Percentiles rank a stretch among this genome's conserved stretches.
Evolutionary conservation across 1,284 basidiomycete species (phyloP).

Genomic region (Trametes versicolor): DNA sequence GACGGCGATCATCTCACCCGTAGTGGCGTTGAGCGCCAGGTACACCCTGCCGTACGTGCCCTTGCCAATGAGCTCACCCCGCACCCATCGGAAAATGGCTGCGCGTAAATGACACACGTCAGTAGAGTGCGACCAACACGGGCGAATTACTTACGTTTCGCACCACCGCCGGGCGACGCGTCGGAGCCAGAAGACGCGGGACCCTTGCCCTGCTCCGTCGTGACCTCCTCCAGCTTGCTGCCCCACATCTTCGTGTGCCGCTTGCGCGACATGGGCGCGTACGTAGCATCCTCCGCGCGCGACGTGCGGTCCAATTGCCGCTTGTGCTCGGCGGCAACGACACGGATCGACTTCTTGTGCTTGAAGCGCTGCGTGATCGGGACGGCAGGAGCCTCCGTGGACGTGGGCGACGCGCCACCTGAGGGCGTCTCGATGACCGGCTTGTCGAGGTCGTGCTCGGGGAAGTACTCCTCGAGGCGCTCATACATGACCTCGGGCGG

Average conservation of each 20-base stretch:
- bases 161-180: conserved; percentile 59
- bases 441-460: conserved; percentile 95
- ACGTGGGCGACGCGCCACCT: conserved; percentile 81
- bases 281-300: conserved; percentile 55
- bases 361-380: conserved; percentile 52
- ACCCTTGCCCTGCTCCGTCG: conserved; percentile 68
- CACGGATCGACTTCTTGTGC: conserved; percentile 90
- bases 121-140: conserved; percentile 16
- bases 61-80: conserved; percentile 96
- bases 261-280: conserved; percentile 71
- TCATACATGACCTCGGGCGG: conserved; percentile 95
- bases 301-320: conserved; percentile 72
- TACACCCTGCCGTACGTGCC: conserved; percentile 98
- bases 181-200: conserved; percentile 58
- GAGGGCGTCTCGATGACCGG: conserved; percentile 91
- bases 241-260: conserved; percentile 98
- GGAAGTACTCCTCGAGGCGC: conserved; percentile 95
- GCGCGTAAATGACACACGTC: conserved; percentile 2
- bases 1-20: conserved; percentile 99
- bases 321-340: conserved; percentile 88
- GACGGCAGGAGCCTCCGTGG: conserved; percentile 63
- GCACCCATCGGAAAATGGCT: conserved; percentile 99
- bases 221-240: conserved; percentile 92
- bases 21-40: conserved; percentile 96
- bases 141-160: conserved; percentile 61